phyloP scores from a whole-genome alignment of 1,284 basidiomycete species.

The Sporisorium graminicola region DNA sequence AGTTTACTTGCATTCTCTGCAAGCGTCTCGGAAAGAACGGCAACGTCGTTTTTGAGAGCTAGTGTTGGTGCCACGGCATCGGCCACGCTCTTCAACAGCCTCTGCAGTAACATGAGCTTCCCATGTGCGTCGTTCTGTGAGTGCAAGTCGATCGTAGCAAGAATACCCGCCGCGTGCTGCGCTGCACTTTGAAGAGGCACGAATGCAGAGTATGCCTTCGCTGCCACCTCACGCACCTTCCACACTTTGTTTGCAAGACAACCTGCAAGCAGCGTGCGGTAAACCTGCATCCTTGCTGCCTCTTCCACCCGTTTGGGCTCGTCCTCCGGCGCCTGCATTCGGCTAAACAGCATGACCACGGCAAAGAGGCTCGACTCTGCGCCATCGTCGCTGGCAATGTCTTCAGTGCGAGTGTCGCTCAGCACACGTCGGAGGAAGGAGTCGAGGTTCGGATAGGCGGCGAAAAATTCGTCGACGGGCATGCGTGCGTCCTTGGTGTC shows the following conservation, averaged over 20 bases:
- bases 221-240: slow-evolving; percentile 58
- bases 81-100: slow-evolving; percentile 35
- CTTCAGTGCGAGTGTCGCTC: slow-evolving; percentile 9
- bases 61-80: slow-evolving; percentile 27
- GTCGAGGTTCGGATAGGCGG: slow-evolving; percentile 39
- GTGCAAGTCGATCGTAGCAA: slow-evolving; percentile 14
- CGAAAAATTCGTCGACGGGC: slow-evolving; percentile 56
- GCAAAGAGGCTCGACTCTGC: slow-evolving; percentile 57
- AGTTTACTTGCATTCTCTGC: slow-evolving; percentile 24
- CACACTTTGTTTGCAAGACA: slow-evolving; percentile 54
- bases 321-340: slow-evolving; percentile 47
- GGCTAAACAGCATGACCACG: slow-evolving; percentile 60
- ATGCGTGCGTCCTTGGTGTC: slow-evolving; percentile 46
- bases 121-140: slow-evolving; percentile 61
- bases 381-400: slow-evolving; percentile 11
- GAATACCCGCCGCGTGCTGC: slow-evolving; percentile 10
- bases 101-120: slow-evolving; percentile 42
- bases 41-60: slow-evolving; percentile 13
- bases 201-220: slow-evolving; percentile 45
- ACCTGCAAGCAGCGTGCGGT: slow-evolving; percentile 31
- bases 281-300: slow-evolving; percentile 14
- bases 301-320: slow-evolving; percentile 22
- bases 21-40: slow-evolving; percentile 11
- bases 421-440: slow-evolving; percentile 39
- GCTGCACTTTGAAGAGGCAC: slow-evolving; percentile 25